Conservation (phyloP, 2,329 filamentous ascomycete genomes). For the Colletotrichum orchidophilum region DNA sequence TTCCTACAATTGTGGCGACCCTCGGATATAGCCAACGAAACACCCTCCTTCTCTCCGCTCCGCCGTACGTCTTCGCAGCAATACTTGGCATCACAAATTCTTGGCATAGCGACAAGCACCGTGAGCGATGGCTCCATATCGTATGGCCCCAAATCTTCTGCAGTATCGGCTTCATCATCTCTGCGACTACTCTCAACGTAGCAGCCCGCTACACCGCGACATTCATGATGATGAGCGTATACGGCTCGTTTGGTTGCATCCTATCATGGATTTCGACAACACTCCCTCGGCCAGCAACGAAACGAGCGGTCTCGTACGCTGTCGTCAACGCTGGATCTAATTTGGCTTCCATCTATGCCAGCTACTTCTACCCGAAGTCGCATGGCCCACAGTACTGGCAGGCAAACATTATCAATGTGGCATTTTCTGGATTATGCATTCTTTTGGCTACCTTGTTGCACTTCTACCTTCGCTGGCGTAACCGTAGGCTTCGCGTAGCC, state of each 20-base stretch:
- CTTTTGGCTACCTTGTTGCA: neutral
- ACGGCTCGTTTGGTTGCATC: neutral
- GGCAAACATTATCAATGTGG: neutral
- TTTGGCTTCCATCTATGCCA: neutral
- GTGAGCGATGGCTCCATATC: conserved; percentile 51
- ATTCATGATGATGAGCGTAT: conserved; percentile 38
- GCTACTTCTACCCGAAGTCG: neutral
- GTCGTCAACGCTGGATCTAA: neutral
- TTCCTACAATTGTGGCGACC: conserved; percentile 44
- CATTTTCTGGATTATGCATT: neutral
- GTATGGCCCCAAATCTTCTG: conserved; percentile 46
- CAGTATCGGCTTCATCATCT: conserved; percentile 50
- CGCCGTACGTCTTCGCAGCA: conserved; percentile 56
- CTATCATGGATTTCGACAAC: neutral
- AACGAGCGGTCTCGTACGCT: neutral
- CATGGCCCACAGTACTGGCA: neutral
- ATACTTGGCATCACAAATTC: conserved; percentile 53
- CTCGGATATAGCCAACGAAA: conserved; percentile 44
- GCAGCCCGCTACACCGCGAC: conserved; percentile 44
- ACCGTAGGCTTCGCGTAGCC: neutral
- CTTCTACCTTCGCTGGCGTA: neutral
- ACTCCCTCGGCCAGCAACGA: neutral
- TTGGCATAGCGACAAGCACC: conserved; percentile 49
- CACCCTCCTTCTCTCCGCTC: conserved; percentile 55
- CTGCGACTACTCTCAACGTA: conserved; percentile 41